Evolutionary conservation across 768 basidiomycete species (phyloP).

Genomic region (Strobilomyces dryophilus): DNA sequence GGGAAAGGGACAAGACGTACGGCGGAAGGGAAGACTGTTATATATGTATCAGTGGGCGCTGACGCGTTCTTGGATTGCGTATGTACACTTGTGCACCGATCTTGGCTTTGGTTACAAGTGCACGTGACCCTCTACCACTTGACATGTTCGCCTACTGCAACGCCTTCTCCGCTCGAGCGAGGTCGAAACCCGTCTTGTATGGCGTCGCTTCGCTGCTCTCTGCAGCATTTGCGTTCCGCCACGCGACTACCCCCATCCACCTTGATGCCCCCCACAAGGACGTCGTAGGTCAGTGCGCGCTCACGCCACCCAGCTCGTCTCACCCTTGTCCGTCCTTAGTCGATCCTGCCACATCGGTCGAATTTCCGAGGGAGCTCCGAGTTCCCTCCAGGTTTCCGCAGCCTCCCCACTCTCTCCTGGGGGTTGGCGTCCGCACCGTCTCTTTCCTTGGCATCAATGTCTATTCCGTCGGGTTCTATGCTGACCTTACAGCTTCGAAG

Average conservation of each 20-base stretch:
- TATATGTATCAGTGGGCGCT: constrained; percentile 16
- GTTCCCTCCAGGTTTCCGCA: constrained; percentile 61
- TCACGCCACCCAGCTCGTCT: not conserved
- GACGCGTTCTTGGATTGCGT: constrained; percentile 29
- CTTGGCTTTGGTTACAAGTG: not conserved
- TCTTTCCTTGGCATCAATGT: constrained; percentile 87
- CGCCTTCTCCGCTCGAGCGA: too few species aligned
- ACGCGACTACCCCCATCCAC: constrained; percentile 30
- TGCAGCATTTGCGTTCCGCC: constrained; percentile 26
- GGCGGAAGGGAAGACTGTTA: constrained; percentile 6
- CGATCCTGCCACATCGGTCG: constrained; percentile 71
- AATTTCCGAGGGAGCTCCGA: constrained; percentile 63
- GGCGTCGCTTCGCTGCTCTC: constrained; percentile 33
- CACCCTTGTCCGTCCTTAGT: constrained; percentile 33
- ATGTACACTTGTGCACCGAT: not conserved
- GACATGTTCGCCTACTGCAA: not conserved
- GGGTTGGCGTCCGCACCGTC: constrained; percentile 83
- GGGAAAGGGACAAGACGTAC: constrained; percentile 25
- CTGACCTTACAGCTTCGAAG: constrained; percentile 65
- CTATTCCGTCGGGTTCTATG: constrained; percentile 88
- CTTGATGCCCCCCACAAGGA: constrained; percentile 40
- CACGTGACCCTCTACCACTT: constrained; percentile 13
- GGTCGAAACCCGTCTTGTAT: constrained; percentile 26
- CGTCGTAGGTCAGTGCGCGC: constrained; percentile 19
- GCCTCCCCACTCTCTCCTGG: constrained; percentile 67